Evolutionary conservation across 306 rosid species (phyloP).

Genomic region (Castanea sativa): DNA sequence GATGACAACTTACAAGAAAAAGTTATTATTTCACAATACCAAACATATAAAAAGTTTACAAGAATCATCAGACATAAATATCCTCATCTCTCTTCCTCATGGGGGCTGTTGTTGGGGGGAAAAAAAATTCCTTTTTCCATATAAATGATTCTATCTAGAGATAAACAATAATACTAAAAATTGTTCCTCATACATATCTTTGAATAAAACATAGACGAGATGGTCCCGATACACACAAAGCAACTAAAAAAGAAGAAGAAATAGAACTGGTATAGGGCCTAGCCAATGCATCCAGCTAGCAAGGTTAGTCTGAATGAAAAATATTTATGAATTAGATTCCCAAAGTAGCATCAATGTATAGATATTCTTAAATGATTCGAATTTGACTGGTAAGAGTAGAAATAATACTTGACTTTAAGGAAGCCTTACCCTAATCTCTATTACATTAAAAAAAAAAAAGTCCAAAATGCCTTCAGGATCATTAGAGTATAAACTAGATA

Average conservation of each 20-base stretch:
- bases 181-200: neutral
- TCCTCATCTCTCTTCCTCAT: neutral
- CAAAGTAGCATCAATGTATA: neutral
- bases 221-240: neutral
- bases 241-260: neutral
- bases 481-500: neutral
- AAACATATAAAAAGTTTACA: neutral
- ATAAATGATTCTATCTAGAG: neutral
- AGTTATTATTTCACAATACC: neutral
- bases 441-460: neutral
- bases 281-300: conserved; percentile 1
- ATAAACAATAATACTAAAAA: neutral
- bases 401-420: neutral
- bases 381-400: neutral
- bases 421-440: neutral
- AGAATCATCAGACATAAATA: neutral
- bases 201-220: neutral
- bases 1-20: neutral
- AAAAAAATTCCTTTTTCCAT: neutral
- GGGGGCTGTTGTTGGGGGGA: neutral
- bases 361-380: neutral
- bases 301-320: neutral
- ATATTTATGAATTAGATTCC: neutral
- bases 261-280: neutral
- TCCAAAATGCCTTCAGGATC: neutral